Base-by-base conservation (phyloP, 495 filamentous ascomycete species). In the Amphirosellinia nigrospora region DNA sequence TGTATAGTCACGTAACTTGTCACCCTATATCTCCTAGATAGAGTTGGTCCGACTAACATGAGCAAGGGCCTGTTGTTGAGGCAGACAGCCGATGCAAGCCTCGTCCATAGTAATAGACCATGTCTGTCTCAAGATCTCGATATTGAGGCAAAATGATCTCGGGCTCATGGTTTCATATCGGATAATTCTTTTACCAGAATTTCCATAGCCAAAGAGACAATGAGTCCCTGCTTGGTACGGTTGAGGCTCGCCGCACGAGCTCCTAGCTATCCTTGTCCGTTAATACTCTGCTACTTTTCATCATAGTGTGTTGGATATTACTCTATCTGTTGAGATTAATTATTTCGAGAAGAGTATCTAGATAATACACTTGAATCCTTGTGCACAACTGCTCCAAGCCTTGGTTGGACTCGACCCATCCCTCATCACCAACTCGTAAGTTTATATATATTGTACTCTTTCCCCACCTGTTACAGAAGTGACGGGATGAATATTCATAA, bases 151-250 rank as follows among this genome's bases (percentile, higher is more conserved):
- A 68, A 59, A 60, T 59, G 43, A 46, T 28, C 55, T 50, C 39
- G 66, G 66, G 26, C 30, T 68, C 66, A 60, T 46, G 66, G 55
- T 68, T 60, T 68, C 66, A 68, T 68, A 68, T 68, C 41, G 55
- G 66, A 68, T 59, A 61, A 53, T 45, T 45, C 36, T 58, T 67
- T 67, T 67, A 52, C 64, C 64, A 67, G 64, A 67, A 67, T 67
- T 67, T 39, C 21, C 48, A 66, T 59, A 28, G 50, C 26, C 64
- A 59, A 45, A 58, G 53, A 59, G 50, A 55, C 52, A 59, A 45
- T 41, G 53, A 67, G 23, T 67, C 38, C 50, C 50, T 45, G 23
- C 64, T 53, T 11, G 46, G 11, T 28, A 52, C n/a, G 34, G 64
- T 56, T 56, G 64, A 66, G 64, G 64, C 64, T 66, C 34, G 48